Evolutionary conservation across 768 basidiomycete species (phyloP), one percentile per base, ranked within the genome.

Genomic region (Pleurotus sapidus): DNA sequence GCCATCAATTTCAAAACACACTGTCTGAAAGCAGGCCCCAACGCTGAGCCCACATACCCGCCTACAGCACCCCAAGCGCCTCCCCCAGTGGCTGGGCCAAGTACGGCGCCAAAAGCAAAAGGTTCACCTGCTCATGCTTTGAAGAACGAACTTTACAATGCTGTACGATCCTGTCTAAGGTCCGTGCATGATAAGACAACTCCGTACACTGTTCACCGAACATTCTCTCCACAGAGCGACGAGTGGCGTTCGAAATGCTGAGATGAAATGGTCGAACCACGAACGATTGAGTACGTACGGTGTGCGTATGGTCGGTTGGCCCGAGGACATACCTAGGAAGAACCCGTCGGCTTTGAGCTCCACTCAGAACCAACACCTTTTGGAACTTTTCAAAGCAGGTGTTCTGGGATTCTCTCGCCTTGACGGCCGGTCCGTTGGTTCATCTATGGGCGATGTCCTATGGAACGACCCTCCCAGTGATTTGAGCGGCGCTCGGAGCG

Each of bases 241-340:
- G 5, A 84, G 83, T 60, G 85, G 86, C 6, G 68, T 83, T 17
- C 83, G 82, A 9, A 83, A 76, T 55, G 86, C 87, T 18, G 87
- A 89, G 63, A 89, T 89, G 87, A 88, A 84, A 66, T 89, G 87
- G 87, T 83, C 84, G 7, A 87, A 86, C 64, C 86, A 80, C 49
- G 78, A 82, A 23, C 75, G 81, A 45, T 66, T 89, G 50, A 72
- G 76, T 60, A 63, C 72, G 5, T 88, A 86, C 61, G 83, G 83
- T 8, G 82, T 89, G 30, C 78, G 74, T 54, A 67, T 88, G 46
- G 73, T 82, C 12, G 87, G 87, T 42, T 89, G 87, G 87, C 87
- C 87, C 8, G 59, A 75, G 20, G 71, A 71, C 27, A 76, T 89
- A 20, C 86, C 86, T 5, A 67, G 72, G 20, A 80, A 81, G 61